These are phyloP conservation scores for Pseudoscleropodium purum DNA, from an alignment of 225 moss, liverwort and hornwort species.

Conservation along the genomic window DNA sequence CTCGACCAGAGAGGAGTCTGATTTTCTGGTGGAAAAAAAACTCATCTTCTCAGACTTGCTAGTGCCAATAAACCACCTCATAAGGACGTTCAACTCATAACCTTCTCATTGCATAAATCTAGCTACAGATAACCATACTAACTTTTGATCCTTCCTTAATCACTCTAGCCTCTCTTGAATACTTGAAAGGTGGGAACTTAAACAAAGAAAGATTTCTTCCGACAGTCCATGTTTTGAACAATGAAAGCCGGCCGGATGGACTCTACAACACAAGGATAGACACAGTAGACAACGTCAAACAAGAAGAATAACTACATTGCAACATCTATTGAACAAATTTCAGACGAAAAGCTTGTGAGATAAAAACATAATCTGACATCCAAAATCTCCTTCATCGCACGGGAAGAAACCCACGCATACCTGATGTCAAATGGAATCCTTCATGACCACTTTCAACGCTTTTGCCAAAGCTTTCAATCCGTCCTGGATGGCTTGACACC, in stretches of 20 bases:
- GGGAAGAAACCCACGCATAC: slow-evolving; percentile 11
- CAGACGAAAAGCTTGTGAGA: not conserved
- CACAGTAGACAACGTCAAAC: not conserved
- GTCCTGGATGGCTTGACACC: slow-evolving; percentile 68
- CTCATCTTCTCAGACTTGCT: not conserved
- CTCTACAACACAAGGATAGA: not conserved
- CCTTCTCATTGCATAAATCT: not conserved
- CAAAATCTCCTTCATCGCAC: not conserved
- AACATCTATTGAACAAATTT: not conserved
- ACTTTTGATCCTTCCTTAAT: not conserved
- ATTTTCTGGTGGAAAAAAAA: not conserved
- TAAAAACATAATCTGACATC: not conserved
- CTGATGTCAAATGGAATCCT: slow-evolving; percentile 78
- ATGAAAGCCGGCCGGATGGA: not conserved
- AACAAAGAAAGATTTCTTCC: not conserved
- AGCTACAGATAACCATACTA: not conserved
- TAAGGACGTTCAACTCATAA: not conserved
- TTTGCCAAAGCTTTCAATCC: slow-evolving; percentile 89
- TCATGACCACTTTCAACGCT: slow-evolving; percentile 66
- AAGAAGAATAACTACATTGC: not conserved
- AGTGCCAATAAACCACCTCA: not conserved
- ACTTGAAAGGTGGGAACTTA: not conserved
- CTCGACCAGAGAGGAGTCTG: not conserved
- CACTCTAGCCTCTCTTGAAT: not conserved
- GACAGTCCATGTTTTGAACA: not conserved